These are phyloP conservation scores for Bryum argenteum DNA, from an alignment of 225 moss, liverwort and hornwort genomes.

Conservation along the genomic window DNA sequence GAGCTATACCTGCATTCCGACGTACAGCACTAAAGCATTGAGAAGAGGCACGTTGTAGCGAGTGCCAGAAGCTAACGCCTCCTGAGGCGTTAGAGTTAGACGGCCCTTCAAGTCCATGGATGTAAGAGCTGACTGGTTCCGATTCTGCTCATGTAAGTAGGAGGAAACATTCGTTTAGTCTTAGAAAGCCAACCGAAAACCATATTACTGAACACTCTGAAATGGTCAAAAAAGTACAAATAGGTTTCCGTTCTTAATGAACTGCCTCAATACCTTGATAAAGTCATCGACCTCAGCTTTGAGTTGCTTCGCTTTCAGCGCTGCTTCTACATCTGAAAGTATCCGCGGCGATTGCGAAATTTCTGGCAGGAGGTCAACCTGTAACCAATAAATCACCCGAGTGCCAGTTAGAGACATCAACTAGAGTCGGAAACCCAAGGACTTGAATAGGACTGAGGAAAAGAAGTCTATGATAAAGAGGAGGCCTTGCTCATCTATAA, in stretches of 20 bases:
- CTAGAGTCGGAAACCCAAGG: constrained; percentile 8
- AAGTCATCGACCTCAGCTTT: constrained; percentile 91
- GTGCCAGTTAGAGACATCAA: neutral
- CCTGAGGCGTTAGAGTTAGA: constrained; percentile 71
- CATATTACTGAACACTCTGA: too few species aligned
- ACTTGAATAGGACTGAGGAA: constrained; percentile 2
- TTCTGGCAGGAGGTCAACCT: constrained; percentile 96
- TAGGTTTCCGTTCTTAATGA: too few species aligned
- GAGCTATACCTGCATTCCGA: constrained; percentile 83
- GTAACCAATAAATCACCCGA: constrained; percentile 28
- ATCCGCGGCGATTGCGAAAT: constrained; percentile 89
- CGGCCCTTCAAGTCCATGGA: constrained; percentile 87
- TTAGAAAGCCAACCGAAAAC: too few species aligned
- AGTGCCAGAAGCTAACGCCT: constrained; percentile 75
- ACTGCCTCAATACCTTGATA: constrained; percentile 60
- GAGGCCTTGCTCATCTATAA: neutral
- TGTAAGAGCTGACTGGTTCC: constrained; percentile 67
- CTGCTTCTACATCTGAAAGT: constrained; percentile 88
- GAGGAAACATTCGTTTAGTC: too few species aligned
- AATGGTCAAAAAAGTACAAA: too few species aligned
- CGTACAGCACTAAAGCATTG: constrained; percentile 86
- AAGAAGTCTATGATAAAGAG: too few species aligned
- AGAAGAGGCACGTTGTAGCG: constrained; percentile 90
- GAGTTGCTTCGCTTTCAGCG: constrained; percentile 80
- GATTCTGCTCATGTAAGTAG: constrained; percentile 53